Percentiles rank a stretch among this genome's conserved stretches.
phyloP scores from a whole-genome alignment of 768 basidiomycete species.

The Albatrellus ellisii region DNA sequence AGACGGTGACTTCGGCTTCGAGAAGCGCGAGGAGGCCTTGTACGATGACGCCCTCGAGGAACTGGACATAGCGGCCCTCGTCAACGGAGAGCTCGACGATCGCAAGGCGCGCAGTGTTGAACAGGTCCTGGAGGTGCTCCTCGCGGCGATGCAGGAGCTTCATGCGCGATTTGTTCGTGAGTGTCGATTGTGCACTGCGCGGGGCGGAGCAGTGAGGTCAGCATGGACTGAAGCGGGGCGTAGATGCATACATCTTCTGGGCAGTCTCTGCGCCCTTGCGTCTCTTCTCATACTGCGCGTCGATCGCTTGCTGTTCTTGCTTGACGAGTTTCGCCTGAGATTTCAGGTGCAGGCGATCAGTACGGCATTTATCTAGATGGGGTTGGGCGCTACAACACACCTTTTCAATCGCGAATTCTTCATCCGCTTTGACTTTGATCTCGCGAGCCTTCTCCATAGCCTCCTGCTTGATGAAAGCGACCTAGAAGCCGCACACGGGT shows the following conservation, averaged over 20 bases:
- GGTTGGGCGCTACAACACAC: slow-evolving; percentile 21
- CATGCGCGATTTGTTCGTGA: slow-evolving; percentile 93
- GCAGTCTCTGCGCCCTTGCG: slow-evolving; percentile 85
- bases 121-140: slow-evolving; percentile 84
- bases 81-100: slow-evolving; percentile 52
- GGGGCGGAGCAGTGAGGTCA: neutral
- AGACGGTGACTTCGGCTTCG: slow-evolving; percentile 57
- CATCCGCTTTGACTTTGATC: slow-evolving; percentile 94
- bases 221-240: neutral
- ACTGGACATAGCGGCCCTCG: slow-evolving; percentile 59
- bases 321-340: slow-evolving; percentile 89
- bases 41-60: slow-evolving; percentile 74
- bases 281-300: slow-evolving; percentile 92
- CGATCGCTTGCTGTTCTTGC: slow-evolving; percentile 90
- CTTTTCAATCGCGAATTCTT: slow-evolving; percentile 99
- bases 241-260: slow-evolving; percentile 77
- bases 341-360: neutral
- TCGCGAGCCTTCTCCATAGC: slow-evolving; percentile 95
- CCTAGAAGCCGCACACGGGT: slow-evolving; percentile 30
- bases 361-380: neutral
- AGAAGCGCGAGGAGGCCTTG: slow-evolving; percentile 80
- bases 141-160: slow-evolving; percentile 83
- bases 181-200: slow-evolving; percentile 79
- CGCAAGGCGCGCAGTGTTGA: slow-evolving; percentile 52
- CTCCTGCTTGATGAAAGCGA: slow-evolving; percentile 98